Percentiles rank a stretch among this genome's conserved stretches.
These are phyloP conservation scores for Melanomma pulvis-pyrius DNA, from an alignment of 495 filamentous ascomycete genomes.

Conservation along the genomic window DNA sequence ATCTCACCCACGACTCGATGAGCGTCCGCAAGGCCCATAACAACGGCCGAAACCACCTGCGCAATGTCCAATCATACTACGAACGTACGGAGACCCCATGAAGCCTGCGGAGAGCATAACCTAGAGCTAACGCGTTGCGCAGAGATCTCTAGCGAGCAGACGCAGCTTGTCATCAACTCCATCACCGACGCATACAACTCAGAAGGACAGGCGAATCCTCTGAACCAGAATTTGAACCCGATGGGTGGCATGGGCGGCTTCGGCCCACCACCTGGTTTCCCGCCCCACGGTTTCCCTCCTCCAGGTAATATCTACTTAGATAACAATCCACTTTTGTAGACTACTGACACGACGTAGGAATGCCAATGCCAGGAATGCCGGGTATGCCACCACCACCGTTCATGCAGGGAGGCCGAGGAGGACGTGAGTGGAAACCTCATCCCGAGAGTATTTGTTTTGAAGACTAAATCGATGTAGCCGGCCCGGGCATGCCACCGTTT, in stretches of 20 bases:
- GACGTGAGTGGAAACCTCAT: conserved; percentile 27
- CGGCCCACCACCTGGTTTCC: conserved; percentile 50
- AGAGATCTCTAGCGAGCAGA: conserved; percentile 99
- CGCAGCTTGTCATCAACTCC: conserved; percentile 94
- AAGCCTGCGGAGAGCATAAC: background rate
- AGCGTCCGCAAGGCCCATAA: conserved; percentile 99
- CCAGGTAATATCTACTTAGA: conserved; percentile 52
- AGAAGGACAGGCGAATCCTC: conserved; percentile 88
- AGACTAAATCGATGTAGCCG: background rate
- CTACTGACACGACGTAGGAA: conserved; percentile 21
- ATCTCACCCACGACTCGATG: conserved; percentile 99
- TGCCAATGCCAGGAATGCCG: conserved; percentile 43
- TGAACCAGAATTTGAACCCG: conserved; percentile 56
- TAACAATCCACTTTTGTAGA: conserved; percentile 54
- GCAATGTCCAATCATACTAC: conserved; percentile 98
- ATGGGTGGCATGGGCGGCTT: conserved; percentile 44
- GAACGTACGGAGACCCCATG: conserved; percentile 66
- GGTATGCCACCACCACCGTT: conserved; percentile 40
- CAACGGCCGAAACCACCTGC: conserved; percentile 90
- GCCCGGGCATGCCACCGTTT: conserved; percentile 12
- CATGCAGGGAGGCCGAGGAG: conserved; percentile 42
- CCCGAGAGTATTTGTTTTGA: background rate
- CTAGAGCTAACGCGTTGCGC: conserved; percentile 5
- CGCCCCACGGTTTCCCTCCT: conserved; percentile 56
- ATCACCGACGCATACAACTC: conserved; percentile 94